Conservation (phyloP, 257 asterid genomes). For the Petunia secreta region DNA sequence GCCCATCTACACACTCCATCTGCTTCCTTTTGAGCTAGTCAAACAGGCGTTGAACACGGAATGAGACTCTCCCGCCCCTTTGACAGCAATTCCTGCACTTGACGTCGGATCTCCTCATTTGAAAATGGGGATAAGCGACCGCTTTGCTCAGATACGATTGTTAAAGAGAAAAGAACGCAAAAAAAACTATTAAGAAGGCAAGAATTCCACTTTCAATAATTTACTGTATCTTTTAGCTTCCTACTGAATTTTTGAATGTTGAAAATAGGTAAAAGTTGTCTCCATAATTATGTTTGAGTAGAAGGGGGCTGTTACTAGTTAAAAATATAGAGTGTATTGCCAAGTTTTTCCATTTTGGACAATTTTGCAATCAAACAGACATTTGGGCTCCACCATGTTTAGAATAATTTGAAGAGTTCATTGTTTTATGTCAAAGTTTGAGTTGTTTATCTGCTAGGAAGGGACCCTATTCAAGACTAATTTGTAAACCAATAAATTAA, state of each 20-base stretch:
- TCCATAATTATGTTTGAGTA: neutral
- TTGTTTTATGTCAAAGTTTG: constrained; percentile 13
- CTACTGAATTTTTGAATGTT: neutral
- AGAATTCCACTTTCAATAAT: neutral
- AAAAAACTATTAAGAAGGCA: neutral
- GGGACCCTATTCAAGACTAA: neutral
- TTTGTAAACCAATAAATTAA: neutral
- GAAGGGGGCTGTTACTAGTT: too few relatives aligned
- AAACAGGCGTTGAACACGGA: too few relatives aligned
- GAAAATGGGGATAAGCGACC: too few relatives aligned
- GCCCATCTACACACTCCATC: too few relatives aligned
- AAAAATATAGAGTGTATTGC: neutral
- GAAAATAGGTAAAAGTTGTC: neutral
- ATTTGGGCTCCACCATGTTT: constrained; percentile 11
- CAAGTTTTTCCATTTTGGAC: neutral
- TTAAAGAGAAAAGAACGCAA: too few relatives aligned
- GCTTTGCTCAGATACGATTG: too few relatives aligned
- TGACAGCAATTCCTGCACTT: too few relatives aligned
- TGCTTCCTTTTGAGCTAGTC: too few relatives aligned
- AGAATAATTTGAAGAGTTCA: constrained; percentile 1
- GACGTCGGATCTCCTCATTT: too few relatives aligned
- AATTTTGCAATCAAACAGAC: neutral
- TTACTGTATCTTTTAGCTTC: neutral
- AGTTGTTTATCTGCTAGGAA: neutral
- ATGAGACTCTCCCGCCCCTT: too few relatives aligned